phyloP scores from a whole-genome alignment of 345 rosid genomes.

The Geranium rotundifolium region DNA sequence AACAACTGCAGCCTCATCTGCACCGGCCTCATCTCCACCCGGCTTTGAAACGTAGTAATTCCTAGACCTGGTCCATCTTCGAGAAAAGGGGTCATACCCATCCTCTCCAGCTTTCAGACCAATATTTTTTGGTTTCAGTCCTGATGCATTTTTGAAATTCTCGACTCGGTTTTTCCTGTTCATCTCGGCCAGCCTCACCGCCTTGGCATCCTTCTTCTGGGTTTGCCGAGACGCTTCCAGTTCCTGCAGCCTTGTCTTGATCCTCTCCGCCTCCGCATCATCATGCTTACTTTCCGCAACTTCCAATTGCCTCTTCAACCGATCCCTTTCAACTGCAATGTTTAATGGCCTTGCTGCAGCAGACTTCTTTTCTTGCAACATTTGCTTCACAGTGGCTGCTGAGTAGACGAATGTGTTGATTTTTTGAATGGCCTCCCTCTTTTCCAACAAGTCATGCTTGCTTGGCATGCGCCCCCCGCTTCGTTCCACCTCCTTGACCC shows the following conservation, averaged over 20 bases:
- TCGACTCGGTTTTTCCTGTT: constrained; percentile 88
- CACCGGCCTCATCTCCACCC: constrained; percentile 9
- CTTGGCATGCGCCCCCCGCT: constrained; percentile 72
- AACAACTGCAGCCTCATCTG: constrained; percentile 9
- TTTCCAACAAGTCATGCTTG: constrained; percentile 72
- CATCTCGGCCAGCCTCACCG: constrained; percentile 86
- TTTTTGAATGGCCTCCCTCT: constrained; percentile 68
- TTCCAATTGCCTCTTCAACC: constrained; percentile 79
- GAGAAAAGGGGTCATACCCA: constrained; percentile 96
- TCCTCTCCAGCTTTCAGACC: constrained; percentile 91
- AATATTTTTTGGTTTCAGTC: constrained; percentile 39
- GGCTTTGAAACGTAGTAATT: constrained; percentile 66
- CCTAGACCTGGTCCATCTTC: constrained; percentile 95
- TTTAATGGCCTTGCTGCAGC: constrained; percentile 79
- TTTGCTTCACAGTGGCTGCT: constrained; percentile 87
- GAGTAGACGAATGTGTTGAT: constrained; percentile 76
- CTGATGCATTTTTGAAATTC: constrained; percentile 92
- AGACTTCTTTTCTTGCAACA: constrained; percentile 94
- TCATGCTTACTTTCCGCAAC: constrained; percentile 62
- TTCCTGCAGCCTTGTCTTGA: constrained; percentile 56
- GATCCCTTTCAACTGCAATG: constrained; percentile 93
- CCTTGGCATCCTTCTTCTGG: constrained; percentile 61
- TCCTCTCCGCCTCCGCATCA: constrained; percentile 66
- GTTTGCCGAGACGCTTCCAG: constrained; percentile 67
- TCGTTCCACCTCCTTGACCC: constrained; percentile 83